Evolutionary conservation across 352 stramenopile genomes (phyloP).

Genomic region (Pythium phragmitis): DNA sequence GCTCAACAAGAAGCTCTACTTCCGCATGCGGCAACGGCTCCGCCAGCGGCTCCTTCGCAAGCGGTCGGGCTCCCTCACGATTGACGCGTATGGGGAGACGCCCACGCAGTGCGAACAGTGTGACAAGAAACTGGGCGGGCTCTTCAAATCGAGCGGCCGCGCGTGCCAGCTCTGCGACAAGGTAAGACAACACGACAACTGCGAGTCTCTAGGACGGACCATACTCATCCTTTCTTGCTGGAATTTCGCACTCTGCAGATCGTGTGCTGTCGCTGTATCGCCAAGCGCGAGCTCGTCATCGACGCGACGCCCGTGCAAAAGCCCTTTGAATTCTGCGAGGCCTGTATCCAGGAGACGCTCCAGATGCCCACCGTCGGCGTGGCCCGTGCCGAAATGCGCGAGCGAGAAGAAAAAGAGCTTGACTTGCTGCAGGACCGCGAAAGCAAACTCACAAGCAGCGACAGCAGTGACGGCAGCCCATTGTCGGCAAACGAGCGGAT

Average conservation of each 20-base stretch:
- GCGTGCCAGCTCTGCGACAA: slow-evolving; percentile 23
- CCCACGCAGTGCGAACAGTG: slow-evolving; percentile 13
- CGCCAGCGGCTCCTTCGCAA: background rate
- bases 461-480: background rate
- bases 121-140: slow-evolving; percentile 1
- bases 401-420: background rate
- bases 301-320: slow-evolving; percentile 2
- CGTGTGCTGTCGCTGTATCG: slow-evolving; percentile 7
- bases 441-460: background rate
- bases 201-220: too few species aligned
- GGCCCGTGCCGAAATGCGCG: slow-evolving; percentile 10
- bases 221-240: background rate
- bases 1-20: slow-evolving; percentile 49
- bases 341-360: slow-evolving; percentile 8
- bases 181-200: background rate
- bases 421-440: background rate
- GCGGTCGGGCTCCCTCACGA: background rate
- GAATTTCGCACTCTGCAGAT: background rate
- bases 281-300: slow-evolving; percentile 14
- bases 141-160: slow-evolving; percentile 10
- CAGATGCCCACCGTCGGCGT: background rate
- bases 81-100: background rate
- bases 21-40: slow-evolving; percentile 28
- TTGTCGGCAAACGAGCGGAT: background rate
- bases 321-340: slow-evolving; percentile 18